Conservation (phyloP, 495 filamentous ascomycete species). For the Neurospora hispaniola region DNA sequence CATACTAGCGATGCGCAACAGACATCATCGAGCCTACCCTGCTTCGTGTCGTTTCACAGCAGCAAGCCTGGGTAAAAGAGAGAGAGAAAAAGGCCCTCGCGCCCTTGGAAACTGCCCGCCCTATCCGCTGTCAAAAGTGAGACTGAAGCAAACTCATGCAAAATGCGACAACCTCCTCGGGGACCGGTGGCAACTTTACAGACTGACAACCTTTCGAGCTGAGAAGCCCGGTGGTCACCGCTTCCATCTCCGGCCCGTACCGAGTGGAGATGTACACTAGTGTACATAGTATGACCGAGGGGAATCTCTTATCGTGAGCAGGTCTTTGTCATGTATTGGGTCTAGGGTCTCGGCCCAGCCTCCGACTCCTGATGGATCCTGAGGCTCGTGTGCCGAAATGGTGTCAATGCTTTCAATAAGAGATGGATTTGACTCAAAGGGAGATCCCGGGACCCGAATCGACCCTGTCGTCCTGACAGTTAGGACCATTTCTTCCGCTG, state of each 20-base stretch:
- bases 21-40: background rate
- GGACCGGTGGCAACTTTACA: background rate
- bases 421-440: background rate
- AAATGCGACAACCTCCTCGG: background rate
- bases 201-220: background rate
- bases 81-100: no score
- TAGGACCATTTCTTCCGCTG: background rate
- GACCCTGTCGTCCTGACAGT: background rate
- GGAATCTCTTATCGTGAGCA: background rate
- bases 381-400: background rate
- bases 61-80: background rate
- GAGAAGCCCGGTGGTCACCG: background rate
- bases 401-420: background rate
- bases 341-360: background rate
- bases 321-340: background rate
- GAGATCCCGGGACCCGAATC: background rate
- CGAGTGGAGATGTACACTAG: background rate
- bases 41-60: background rate
- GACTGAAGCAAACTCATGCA: background rate
- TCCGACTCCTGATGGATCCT: background rate
- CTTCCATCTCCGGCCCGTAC: background rate
- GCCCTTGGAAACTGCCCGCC: background rate
- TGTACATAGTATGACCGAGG: background rate
- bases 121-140: background rate
- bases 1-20: background rate